Conservation (phyloP, 169 alveolate species). For the Plasmodium adleri region DNA sequence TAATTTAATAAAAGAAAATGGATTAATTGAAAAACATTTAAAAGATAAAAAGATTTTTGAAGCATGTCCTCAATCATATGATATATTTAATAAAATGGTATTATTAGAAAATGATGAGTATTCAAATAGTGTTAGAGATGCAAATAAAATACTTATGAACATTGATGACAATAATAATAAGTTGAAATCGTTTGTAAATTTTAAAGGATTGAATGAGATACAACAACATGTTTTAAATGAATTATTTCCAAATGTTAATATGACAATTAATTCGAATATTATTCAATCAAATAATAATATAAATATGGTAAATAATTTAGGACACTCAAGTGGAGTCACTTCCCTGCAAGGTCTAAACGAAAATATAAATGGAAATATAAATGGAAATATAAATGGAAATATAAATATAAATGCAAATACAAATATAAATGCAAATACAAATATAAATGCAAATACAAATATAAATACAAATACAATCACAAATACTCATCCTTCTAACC, state of each 20-base stretch:
- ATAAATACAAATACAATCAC: no score
- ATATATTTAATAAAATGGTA: background rate
- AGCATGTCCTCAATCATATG: background rate
- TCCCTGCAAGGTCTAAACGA: no score
- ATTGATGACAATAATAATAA: conserved; percentile 14
- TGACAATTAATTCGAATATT: no score
- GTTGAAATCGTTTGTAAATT: conserved; percentile 17
- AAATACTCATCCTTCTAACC: no score
- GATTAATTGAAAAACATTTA: conserved; percentile 33
- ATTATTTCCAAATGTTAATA: no score
- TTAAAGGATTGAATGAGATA: background rate
- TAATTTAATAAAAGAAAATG: conserved; percentile 65
- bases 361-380: no score
- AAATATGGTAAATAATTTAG: background rate
- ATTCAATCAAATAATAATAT: background rate
- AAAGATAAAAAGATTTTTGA: conserved; percentile 26
- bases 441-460: no score
- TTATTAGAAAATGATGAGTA: conserved; percentile 18
- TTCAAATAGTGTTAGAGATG: conserved; percentile 22
- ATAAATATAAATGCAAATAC: no score
- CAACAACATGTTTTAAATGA: background rate
- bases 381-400: no score
- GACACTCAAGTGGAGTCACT: no score
- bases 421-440: no score
- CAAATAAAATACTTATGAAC: conserved; percentile 28